phyloP scores from a whole-genome alignment of 2,329 filamentous ascomycete genomes.

The Drechslerella dactyloides region DNA sequence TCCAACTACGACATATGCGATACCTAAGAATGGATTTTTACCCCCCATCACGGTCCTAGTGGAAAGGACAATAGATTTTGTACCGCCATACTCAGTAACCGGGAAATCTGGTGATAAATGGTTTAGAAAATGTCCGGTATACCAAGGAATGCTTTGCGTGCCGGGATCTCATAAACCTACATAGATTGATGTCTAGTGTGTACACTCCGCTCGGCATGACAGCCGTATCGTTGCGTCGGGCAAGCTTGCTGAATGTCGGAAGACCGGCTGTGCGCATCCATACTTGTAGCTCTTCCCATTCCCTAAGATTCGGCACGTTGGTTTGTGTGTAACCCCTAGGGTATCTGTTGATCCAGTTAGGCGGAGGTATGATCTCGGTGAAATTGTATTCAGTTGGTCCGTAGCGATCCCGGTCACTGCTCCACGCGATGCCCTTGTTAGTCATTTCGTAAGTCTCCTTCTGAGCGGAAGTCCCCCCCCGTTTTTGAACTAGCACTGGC shows the following conservation, averaged over 20 bases:
- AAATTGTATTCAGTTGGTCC: constrained; percentile 70
- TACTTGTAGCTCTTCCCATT: constrained; percentile 87
- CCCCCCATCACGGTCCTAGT: constrained; percentile 93
- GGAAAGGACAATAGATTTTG: constrained; percentile 86
- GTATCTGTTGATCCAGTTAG: constrained; percentile 77
- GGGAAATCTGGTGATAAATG: constrained; percentile 71
- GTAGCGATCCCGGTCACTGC: constrained; percentile 80
- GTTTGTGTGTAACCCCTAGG: constrained; percentile 72
- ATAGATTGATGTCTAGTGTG: constrained; percentile 74
- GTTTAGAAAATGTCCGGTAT: constrained; percentile 3
- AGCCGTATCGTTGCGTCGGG: constrained; percentile 76
- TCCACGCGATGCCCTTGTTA: constrained; percentile 81
- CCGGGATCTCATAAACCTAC: too few relatives aligned
- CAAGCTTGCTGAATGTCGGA: constrained; percentile 92
- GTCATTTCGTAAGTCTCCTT: constrained; percentile 72
- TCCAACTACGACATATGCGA: constrained; percentile 92
- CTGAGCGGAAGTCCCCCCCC: constrained; percentile 58
- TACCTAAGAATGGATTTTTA: constrained; percentile 92
- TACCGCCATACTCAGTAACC: constrained; percentile 78
- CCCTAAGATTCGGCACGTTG: constrained; percentile 73
- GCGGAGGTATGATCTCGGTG: constrained; percentile 75
- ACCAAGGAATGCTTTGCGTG: too few relatives aligned
- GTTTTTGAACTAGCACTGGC: constrained; percentile 65
- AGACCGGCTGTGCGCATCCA: constrained; percentile 98
- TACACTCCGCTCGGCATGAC: constrained; percentile 76